Conservation (phyloP, 495 filamentous ascomycete species). For the Aspergillus sparsus region DNA sequence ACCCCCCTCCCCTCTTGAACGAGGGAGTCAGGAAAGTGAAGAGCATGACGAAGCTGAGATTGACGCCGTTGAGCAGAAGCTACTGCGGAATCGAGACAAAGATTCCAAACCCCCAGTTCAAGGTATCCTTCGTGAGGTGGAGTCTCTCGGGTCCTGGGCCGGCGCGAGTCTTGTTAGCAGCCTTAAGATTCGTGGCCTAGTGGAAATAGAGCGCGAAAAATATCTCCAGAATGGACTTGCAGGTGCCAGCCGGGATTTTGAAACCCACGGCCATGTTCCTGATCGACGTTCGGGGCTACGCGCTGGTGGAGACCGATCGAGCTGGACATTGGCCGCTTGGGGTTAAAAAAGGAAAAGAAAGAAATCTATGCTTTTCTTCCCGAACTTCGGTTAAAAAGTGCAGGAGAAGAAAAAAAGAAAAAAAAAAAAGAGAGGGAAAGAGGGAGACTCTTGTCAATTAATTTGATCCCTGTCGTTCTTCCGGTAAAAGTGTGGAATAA, state of each 20-base stretch:
- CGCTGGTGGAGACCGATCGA: constrained; percentile 58
- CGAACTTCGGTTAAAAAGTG: constrained; percentile 2
- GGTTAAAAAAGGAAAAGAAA: constrained; percentile 45
- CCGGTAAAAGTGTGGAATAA: not conserved
- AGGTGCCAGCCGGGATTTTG: constrained; percentile 66
- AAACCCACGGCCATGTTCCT: constrained; percentile 51
- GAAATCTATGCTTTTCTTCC: not conserved
- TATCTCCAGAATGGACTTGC: constrained; percentile 76
- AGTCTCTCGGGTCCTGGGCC: constrained; percentile 85
- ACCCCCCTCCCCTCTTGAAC: constrained; percentile 5
- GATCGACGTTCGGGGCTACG: constrained; percentile 55
- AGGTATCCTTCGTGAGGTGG: constrained; percentile 71
- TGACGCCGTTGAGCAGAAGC: constrained; percentile 65
- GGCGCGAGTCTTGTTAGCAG: constrained; percentile 81
- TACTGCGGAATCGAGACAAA: constrained; percentile 53
- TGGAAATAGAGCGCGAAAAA: constrained; percentile 82
- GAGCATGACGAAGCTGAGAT: constrained; percentile 42
- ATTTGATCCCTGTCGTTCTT: not conserved
- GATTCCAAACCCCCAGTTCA: constrained; percentile 45
- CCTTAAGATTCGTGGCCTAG: constrained; percentile 74
- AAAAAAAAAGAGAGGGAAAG: not conserved
- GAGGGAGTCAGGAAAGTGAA: constrained; percentile 43
- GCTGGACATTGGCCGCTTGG: constrained; percentile 83
- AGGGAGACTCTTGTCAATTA: constrained; percentile 2
- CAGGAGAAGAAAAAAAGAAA: too few relatives aligned